phyloP scores from a whole-genome alignment of 139 green algal species.

The Tetraselmis striata region DNA sequence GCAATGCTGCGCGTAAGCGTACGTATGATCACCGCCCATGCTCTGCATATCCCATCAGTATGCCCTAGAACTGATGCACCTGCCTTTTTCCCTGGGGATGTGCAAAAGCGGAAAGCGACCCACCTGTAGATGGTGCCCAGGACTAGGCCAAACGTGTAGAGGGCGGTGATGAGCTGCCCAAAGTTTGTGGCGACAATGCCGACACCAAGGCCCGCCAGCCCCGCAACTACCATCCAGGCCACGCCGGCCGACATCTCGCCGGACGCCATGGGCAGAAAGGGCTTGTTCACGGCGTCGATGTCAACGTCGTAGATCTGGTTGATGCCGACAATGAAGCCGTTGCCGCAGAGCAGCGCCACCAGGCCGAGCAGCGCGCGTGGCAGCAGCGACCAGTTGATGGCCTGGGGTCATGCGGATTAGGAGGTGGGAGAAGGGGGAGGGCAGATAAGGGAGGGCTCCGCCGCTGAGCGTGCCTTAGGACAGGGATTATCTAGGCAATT shows the following conservation, averaged over 20 bases:
- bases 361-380: constrained; percentile 76
- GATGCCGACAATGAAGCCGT: constrained; percentile 99
- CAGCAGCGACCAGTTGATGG: constrained; percentile 86
- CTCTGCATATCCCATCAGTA: background rate
- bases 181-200: constrained; percentile 75
- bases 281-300: constrained; percentile 96
- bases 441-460: too few relatives aligned
- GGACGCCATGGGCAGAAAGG: constrained; percentile 92
- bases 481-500: too few relatives aligned
- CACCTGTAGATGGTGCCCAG: constrained; percentile 88
- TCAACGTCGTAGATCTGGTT: constrained; percentile 97
- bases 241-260: constrained; percentile 48
- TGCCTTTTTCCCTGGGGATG: background rate
- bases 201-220: constrained; percentile 68
- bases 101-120: background rate
- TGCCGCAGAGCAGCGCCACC: constrained; percentile 87
- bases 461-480: too few relatives aligned
- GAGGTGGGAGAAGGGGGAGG: background rate
- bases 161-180: constrained; percentile 72
- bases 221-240: constrained; percentile 65
- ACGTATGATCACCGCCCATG: background rate
- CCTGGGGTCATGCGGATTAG: background rate
- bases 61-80: background rate
- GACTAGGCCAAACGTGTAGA: constrained; percentile 89
- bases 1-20: background rate